Percentiles rank a stretch among this genome's conserved stretches.
Evolutionary conservation across 1,139 yeast genomes (phyloP).

Genomic region (Diutina scorzettiae): DNA sequence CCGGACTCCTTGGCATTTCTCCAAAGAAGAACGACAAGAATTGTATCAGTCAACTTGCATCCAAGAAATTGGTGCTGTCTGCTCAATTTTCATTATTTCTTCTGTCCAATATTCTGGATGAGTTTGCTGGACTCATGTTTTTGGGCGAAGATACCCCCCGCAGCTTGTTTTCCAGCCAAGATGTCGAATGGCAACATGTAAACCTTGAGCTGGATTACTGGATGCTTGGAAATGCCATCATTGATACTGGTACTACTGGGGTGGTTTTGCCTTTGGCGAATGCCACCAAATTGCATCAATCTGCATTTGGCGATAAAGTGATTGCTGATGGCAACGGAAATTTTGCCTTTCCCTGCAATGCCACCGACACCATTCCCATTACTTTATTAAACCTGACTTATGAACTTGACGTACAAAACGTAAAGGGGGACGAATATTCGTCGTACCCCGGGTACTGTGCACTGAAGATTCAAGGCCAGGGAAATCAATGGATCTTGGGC

Average conservation of each 20-base stretch:
- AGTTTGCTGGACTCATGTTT: neutral
- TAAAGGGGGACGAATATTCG: slow-evolving; percentile 36
- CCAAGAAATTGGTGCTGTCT: neutral
- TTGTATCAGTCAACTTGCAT: neutral
- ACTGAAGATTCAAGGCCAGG: slow-evolving; percentile 49
- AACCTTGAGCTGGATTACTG: neutral
- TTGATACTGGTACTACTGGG: slow-evolving; percentile 62
- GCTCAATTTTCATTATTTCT: neutral
- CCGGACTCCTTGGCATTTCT: neutral
- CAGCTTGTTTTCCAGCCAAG: neutral
- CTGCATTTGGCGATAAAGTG: slow-evolving; percentile 33
- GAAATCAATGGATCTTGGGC: slow-evolving; percentile 40
- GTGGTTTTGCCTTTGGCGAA: slow-evolving; percentile 45
- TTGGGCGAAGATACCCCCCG: neutral
- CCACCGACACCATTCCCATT: slow-evolving; percentile 24
- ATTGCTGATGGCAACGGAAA: slow-evolving; percentile 42
- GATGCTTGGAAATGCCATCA: slow-evolving; percentile 22
- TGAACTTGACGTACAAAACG: slow-evolving; percentile 31
- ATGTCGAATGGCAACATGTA: neutral
- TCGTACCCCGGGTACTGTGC: slow-evolving; percentile 42
- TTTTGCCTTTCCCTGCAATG: slow-evolving; percentile 48
- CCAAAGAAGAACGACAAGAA: neutral
- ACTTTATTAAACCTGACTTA: slow-evolving; percentile 32
- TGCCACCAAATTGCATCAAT: slow-evolving; percentile 35
- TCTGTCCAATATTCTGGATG: neutral